phyloP scores from a whole-genome alignment of 2,329 filamentous ascomycete genomes.

The Paecilomyces fulvus region DNA sequence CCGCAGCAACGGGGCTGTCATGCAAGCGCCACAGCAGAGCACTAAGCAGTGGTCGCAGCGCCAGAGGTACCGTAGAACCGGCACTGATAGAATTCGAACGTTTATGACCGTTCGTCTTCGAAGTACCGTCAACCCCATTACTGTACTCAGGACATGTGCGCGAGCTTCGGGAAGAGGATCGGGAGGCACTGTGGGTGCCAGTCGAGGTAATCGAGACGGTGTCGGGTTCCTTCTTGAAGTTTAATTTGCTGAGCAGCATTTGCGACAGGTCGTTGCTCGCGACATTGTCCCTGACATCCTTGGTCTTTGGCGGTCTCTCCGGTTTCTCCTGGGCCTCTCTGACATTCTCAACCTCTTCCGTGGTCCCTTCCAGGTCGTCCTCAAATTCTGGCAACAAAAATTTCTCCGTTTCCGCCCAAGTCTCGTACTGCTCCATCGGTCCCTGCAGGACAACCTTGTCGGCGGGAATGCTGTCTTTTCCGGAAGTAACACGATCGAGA shows the following conservation, averaged over 20 bases:
- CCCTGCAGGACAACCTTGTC: constrained; percentile 40
- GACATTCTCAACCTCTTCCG: constrained; percentile 9
- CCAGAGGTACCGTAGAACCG: constrained; percentile 23
- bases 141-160: constrained; percentile 37
- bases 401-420: constrained; percentile 39
- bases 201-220: constrained; percentile 32
- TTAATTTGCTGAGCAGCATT: constrained; percentile 40
- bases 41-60: constrained; percentile 36
- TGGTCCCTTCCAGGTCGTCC: constrained; percentile 24
- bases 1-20: constrained; percentile 22
- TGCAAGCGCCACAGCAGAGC: constrained; percentile 39
- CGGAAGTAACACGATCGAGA: constrained; percentile 42
- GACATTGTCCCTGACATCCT: constrained; percentile 14
- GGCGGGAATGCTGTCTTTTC: constrained; percentile 35
- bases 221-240: constrained; percentile 37
- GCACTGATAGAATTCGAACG: constrained; percentile 14
- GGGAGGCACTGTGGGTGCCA: constrained; percentile 36
- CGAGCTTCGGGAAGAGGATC: constrained; percentile 37
- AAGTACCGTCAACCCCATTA: constrained; percentile 22
- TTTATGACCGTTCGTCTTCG: constrained; percentile 19
- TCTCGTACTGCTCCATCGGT: constrained; percentile 41
- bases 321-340: constrained; percentile 10
- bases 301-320: constrained; percentile 12
- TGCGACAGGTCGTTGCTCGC: constrained; percentile 35
- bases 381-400: constrained; percentile 38